These are phyloP conservation scores for Cryptococcus maquisensis DNA, from an alignment of 1,284 basidiomycete species.

Conservation along the genomic window DNA sequence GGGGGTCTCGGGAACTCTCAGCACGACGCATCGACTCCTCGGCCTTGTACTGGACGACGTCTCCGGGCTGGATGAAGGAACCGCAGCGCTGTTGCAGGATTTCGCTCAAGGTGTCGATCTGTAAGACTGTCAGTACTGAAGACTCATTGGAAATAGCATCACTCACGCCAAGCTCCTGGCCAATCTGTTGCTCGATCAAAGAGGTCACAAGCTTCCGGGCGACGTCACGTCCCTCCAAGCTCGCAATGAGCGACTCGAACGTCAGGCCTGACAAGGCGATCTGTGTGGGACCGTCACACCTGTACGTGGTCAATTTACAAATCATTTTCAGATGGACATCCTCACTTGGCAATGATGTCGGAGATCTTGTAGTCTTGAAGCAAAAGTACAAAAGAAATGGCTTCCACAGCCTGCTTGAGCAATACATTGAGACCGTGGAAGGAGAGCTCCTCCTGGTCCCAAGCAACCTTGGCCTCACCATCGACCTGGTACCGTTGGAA, in stretches of 20 bases:
- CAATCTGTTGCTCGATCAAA: slow-evolving; percentile 95
- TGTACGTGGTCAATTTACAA: neutral
- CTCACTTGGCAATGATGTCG: slow-evolving; percentile 76
- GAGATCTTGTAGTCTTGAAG: slow-evolving; percentile 85
- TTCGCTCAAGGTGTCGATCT: slow-evolving; percentile 95
- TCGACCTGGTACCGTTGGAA: slow-evolving; percentile 41
- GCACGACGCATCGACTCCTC: slow-evolving; percentile 90
- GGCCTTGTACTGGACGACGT: slow-evolving; percentile 98
- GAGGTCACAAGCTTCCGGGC: slow-evolving; percentile 88
- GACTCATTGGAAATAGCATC: neutral
- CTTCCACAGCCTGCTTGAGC: slow-evolving; percentile 78
- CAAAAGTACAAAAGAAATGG: slow-evolving; percentile 86
- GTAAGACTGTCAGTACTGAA: slow-evolving; percentile 4
- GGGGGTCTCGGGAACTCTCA: slow-evolving; percentile 67
- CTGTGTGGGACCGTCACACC: slow-evolving; percentile 55
- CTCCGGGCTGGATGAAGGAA: slow-evolving; percentile 95
- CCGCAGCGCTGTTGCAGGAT: slow-evolving; percentile 91
- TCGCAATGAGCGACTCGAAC: slow-evolving; percentile 79
- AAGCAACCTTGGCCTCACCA: slow-evolving; percentile 42
- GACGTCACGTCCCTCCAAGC: slow-evolving; percentile 71
- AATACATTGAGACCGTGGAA: slow-evolving; percentile 52
- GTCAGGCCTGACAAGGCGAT: slow-evolving; percentile 64
- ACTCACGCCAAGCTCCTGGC: slow-evolving; percentile 85
- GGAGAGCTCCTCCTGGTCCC: slow-evolving; percentile 45
- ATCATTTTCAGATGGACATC: slow-evolving; percentile 12